A percentile compares a stretch with the other conserved stretches of the same genome.
phyloP scores from a whole-genome alignment of 306 rosid genomes.

The Cicer bijugum region DNA sequence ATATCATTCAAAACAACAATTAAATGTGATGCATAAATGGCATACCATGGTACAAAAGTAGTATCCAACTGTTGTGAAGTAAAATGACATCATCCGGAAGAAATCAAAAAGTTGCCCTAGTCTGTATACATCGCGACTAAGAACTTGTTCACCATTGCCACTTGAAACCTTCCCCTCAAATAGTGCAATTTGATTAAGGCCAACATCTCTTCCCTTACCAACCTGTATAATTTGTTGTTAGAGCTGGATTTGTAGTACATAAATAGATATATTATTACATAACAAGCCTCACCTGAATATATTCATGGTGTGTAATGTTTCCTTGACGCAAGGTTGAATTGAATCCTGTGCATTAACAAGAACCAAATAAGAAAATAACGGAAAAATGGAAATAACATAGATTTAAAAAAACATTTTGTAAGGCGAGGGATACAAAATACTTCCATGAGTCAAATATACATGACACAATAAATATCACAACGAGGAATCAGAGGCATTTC shows the following conservation, averaged over 20 bases:
- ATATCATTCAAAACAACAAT: slow-evolving; percentile 16
- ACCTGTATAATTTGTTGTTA: slow-evolving; percentile 64
- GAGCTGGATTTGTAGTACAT: slow-evolving; percentile 38
- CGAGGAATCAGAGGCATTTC: too few relatives aligned
- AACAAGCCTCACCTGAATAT: slow-evolving; percentile 74
- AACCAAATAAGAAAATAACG: slow-evolving; percentile 18
- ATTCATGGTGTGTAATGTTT: slow-evolving; percentile 93
- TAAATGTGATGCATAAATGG: not conserved
- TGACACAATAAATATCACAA: not conserved
- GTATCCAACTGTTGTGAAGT: slow-evolving; percentile 88
- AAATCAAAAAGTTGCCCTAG: slow-evolving; percentile 96
- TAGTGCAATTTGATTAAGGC: slow-evolving; percentile 90
- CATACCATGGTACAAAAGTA: slow-evolving; percentile 92
- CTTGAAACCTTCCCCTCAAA: slow-evolving; percentile 92
- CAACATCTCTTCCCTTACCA: slow-evolving; percentile 96
- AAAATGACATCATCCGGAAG: slow-evolving; percentile 95
- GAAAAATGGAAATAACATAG: not conserved
- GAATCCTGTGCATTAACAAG: slow-evolving; percentile 67
- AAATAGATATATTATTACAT: slow-evolving; percentile 31
- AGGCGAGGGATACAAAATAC: not conserved
- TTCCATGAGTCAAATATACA: slow-evolving; percentile 3
- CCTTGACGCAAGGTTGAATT: slow-evolving; percentile 97
- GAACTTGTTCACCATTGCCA: slow-evolving; percentile 98
- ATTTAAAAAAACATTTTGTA: not conserved
- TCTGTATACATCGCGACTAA: slow-evolving; percentile 94